These are phyloP conservation scores for Trichoderma oligosporum DNA, from an alignment of 2,329 filamentous ascomycete genomes.

Conservation along the genomic window DNA sequence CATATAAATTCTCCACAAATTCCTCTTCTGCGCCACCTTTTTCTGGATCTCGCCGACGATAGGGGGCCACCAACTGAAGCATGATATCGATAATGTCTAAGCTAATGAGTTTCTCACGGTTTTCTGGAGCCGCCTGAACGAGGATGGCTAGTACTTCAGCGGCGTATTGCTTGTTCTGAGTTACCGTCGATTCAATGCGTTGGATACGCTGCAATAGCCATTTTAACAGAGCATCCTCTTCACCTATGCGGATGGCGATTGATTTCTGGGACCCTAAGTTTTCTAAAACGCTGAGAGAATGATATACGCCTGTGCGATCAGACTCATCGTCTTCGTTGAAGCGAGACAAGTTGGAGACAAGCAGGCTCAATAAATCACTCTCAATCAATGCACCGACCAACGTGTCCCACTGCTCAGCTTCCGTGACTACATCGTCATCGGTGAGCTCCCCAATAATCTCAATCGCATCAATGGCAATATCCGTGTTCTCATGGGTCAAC, in stretches of 20 bases:
- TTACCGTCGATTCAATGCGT: constrained; percentile 61
- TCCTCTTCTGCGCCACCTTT: constrained; percentile 89
- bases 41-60: constrained; percentile 79
- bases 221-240: constrained; percentile 62
- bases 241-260: constrained; percentile 68
- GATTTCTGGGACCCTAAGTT: constrained; percentile 71
- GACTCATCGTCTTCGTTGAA: constrained; percentile 69
- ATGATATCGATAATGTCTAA: constrained; percentile 73
- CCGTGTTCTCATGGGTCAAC: constrained; percentile 91
- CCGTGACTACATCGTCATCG: constrained; percentile 84
- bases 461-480: constrained; percentile 88
- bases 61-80: constrained; percentile 78
- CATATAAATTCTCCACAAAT: constrained; percentile 91
- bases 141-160: constrained; percentile 90
- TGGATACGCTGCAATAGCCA: constrained; percentile 78
- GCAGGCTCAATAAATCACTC: constrained; percentile 67
- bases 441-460: constrained; percentile 88
- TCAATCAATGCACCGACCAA: constrained; percentile 66
- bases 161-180: constrained; percentile 93
- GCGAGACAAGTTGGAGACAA: constrained; percentile 73
- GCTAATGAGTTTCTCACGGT: constrained; percentile 58
- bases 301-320: constrained; percentile 82
- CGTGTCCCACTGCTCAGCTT: constrained; percentile 74
- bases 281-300: constrained; percentile 77
- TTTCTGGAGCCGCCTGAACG: constrained; percentile 67